Conservation (phyloP, 2,329 filamentous ascomycete genomes). For the Capronia epimyces region DNA sequence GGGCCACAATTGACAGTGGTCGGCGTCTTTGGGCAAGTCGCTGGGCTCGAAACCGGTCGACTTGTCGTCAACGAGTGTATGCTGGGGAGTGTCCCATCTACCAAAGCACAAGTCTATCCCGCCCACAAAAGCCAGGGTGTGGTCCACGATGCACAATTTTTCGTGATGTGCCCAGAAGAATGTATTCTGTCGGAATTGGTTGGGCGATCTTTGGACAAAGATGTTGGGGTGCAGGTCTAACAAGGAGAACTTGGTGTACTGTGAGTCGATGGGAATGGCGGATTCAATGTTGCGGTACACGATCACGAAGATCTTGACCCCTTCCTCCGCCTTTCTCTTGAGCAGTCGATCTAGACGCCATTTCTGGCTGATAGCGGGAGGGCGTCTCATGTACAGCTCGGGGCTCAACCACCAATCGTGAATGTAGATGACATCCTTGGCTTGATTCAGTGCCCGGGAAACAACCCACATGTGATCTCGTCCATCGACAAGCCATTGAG, state of each 20-base stretch:
- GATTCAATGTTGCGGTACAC: constrained; percentile 97
- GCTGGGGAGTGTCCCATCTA: constrained; percentile 93
- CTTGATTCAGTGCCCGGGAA: constrained; percentile 92
- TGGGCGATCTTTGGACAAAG: constrained; percentile 91
- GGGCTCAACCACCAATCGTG: constrained; percentile 99
- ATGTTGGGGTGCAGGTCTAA: constrained; percentile 94
- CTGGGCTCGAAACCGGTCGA: constrained; percentile 84
- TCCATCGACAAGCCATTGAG: constrained; percentile 94
- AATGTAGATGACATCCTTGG: constrained; percentile 95
- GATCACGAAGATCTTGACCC: constrained; percentile 96
- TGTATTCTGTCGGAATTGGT: constrained; percentile 97
- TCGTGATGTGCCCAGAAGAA: constrained; percentile 99
- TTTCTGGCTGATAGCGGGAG: constrained; percentile 93
- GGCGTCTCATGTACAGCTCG: constrained; percentile 88
- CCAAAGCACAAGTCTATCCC: constrained; percentile 96
- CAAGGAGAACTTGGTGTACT: constrained; percentile 94
- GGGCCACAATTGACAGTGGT: constrained; percentile 93
- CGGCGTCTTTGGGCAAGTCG: constrained; percentile 74
- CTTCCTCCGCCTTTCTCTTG: constrained; percentile 88
- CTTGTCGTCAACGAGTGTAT: constrained; percentile 86
- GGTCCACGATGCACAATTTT: constrained; percentile 94
- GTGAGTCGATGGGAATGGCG: constrained; percentile 93
- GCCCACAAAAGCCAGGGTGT: constrained; percentile 90
- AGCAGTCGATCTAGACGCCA: constrained; percentile 91
- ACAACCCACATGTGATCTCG: constrained; percentile 99